phyloP scores from a whole-genome alignment of 192 early-diverging fungal species.

The Powellomyces hirtus region DNA sequence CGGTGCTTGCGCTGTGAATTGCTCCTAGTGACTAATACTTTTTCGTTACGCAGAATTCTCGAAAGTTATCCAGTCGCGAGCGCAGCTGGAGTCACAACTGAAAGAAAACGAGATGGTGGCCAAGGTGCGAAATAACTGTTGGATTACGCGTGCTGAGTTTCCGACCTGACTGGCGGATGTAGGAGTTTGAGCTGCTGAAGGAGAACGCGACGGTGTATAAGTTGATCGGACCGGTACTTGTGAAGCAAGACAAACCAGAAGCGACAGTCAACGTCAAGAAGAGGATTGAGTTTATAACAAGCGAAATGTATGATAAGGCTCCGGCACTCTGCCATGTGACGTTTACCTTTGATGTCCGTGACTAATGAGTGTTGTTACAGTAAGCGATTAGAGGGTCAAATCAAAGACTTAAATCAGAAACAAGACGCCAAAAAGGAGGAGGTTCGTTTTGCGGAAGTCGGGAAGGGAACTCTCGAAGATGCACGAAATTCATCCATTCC shows the following conservation, averaged over 20 bases:
- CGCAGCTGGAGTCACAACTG: conserved; percentile 90
- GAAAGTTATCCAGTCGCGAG: conserved; percentile 69
- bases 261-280: conserved; percentile 87
- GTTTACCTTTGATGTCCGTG: too few relatives aligned
- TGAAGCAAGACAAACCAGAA: conserved; percentile 88
- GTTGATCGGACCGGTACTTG: conserved; percentile 91
- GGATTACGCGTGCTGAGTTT: too few relatives aligned
- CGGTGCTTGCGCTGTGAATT: neutral
- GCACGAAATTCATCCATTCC: too few relatives aligned
- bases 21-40: too few relatives aligned
- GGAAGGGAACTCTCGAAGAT: too few relatives aligned
- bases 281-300: conserved; percentile 85
- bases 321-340: conserved; percentile 29
- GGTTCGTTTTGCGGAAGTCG: conserved; percentile 40
- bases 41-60: conserved; percentile 72
- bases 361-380: too few relatives aligned
- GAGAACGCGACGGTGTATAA: conserved; percentile 89
- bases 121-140: conserved; percentile 51
- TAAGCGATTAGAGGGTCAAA: conserved; percentile 76
- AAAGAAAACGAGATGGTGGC: conserved; percentile 93
- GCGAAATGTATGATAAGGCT: conserved; percentile 82
- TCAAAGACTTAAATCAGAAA: conserved; percentile 79
- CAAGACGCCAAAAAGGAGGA: conserved; percentile 80
- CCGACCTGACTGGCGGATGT: too few relatives aligned
- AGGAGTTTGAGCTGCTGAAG: conserved; percentile 86